phyloP scores from a whole-genome alignment of 1,284 basidiomycete genomes.

The Xerocomus cyaneibrunnescens region DNA sequence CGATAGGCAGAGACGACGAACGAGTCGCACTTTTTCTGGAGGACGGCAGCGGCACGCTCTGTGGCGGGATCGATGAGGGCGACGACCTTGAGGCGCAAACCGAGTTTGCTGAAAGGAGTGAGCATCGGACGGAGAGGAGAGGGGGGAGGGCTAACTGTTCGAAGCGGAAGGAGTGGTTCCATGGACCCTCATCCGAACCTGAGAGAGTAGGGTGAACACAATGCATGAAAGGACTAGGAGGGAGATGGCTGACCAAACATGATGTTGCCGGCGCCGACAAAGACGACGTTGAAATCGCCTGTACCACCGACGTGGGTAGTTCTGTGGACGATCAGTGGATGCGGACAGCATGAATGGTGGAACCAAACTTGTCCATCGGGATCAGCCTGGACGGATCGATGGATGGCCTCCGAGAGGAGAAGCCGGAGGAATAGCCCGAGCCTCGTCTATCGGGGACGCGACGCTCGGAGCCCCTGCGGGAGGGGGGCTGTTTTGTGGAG shows the following conservation, averaged over 20 bases:
- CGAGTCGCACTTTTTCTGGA: constrained; percentile 89
- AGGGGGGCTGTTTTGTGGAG: constrained; percentile 29
- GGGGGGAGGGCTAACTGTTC: constrained; percentile 63
- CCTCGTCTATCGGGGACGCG: constrained; percentile 40
- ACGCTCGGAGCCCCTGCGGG: constrained; percentile 38
- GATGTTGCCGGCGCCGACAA: constrained; percentile 92
- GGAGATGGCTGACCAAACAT: constrained; percentile 72
- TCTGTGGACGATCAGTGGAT: constrained; percentile 38
- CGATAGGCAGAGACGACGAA: constrained; percentile 95
- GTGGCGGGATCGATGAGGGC: constrained; percentile 91
- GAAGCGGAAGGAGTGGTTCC: constrained; percentile 95
- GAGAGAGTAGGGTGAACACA: constrained; percentile 14
- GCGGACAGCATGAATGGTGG: neutral
- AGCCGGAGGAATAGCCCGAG: constrained; percentile 44
- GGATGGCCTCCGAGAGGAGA: constrained; percentile 60
- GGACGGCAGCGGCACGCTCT: constrained; percentile 78
- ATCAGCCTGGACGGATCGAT: constrained; percentile 74
- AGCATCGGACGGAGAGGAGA: constrained; percentile 1
- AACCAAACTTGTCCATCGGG: constrained; percentile 72
- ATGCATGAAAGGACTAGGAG: constrained; percentile 1
- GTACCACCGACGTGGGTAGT: constrained; percentile 53
- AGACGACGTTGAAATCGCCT: constrained; percentile 86
- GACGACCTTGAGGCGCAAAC: constrained; percentile 92
- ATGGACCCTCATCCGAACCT: constrained; percentile 86
- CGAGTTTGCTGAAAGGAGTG: constrained; percentile 75